Percentiles rank a stretch among this genome's conserved stretches.
phyloP scores from a whole-genome alignment of 2,329 filamentous ascomycete genomes.

The Arthroderma sp. region DNA sequence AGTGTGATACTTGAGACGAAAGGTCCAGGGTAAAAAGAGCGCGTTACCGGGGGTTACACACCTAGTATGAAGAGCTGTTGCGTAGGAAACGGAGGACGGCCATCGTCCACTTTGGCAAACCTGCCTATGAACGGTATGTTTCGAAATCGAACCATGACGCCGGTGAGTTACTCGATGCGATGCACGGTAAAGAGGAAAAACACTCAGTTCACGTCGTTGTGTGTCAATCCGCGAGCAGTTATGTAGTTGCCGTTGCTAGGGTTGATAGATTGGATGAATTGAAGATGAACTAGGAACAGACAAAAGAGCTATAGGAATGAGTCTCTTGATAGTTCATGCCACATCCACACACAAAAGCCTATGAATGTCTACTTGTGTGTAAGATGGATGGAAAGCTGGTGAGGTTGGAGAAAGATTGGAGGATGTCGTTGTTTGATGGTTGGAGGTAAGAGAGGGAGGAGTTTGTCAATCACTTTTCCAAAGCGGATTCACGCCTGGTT shows the following conservation, averaged over 20 bases:
- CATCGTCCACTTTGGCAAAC: conserved; percentile 14
- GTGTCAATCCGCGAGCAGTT: neutral
- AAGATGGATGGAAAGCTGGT: neutral
- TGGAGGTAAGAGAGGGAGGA: neutral
- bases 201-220: neutral
- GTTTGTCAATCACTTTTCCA: neutral
- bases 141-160: neutral
- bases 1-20: conserved; percentile 10
- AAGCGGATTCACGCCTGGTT: neutral
- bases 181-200: neutral
- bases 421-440: neutral
- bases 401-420: neutral
- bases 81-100: conserved; percentile 42
- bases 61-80: conserved; percentile 47
- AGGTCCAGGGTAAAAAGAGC: neutral
- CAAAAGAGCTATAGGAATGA: neutral
- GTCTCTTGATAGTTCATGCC: neutral
- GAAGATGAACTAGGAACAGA: neutral
- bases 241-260: neutral
- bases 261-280: neutral
- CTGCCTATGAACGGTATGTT: neutral
- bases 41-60: conserved; percentile 24
- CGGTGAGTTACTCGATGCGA: neutral
- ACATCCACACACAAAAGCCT: neutral
- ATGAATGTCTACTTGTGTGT: neutral